phyloP scores from a whole-genome alignment of 2,329 filamentous ascomycete genomes.

The Arthroderma sp. region DNA sequence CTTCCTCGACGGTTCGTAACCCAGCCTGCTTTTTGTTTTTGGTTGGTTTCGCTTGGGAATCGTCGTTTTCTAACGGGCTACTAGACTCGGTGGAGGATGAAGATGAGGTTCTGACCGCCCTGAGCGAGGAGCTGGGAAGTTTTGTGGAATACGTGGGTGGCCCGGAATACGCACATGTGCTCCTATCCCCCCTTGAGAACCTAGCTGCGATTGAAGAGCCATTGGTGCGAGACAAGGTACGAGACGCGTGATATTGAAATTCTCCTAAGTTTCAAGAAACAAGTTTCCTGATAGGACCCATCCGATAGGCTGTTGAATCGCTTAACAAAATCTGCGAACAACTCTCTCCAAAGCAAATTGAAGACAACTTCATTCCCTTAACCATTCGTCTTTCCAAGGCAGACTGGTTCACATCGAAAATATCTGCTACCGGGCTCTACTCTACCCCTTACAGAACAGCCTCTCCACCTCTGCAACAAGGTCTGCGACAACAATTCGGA shows the following conservation, averaged over 20 bases:
- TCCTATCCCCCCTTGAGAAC: conserved; percentile 94
- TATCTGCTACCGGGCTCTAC: conserved; percentile 92
- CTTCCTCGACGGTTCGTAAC: conserved; percentile 81
- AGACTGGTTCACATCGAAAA: conserved; percentile 99
- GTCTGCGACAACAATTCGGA: conserved; percentile 80
- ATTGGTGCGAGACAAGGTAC: conserved; percentile 91
- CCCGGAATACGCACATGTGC: conserved; percentile 83
- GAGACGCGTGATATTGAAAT: conserved; percentile 9
- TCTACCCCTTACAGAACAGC: conserved; percentile 88
- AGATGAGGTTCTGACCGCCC: conserved; percentile 90
- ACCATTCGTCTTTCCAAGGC: conserved; percentile 93
- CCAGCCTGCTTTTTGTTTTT: not conserved
- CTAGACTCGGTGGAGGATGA: conserved; percentile 97
- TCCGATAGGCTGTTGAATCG: conserved; percentile 77
- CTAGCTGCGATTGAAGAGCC: conserved; percentile 97
- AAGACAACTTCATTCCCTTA: conserved; percentile 94
- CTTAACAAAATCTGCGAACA: conserved; percentile 98
- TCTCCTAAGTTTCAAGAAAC: not conserved
- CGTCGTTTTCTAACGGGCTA: not conserved
- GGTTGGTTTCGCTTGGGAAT: not conserved
- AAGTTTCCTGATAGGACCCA: not conserved
- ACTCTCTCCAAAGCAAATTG: conserved; percentile 80
- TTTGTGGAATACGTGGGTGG: conserved; percentile 98
- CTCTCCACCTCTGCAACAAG: conserved; percentile 74
- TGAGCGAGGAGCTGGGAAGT: conserved; percentile 90